Base-by-base conservation (phyloP, 306 rosid species). In the Hippophae tibetana region DNA sequence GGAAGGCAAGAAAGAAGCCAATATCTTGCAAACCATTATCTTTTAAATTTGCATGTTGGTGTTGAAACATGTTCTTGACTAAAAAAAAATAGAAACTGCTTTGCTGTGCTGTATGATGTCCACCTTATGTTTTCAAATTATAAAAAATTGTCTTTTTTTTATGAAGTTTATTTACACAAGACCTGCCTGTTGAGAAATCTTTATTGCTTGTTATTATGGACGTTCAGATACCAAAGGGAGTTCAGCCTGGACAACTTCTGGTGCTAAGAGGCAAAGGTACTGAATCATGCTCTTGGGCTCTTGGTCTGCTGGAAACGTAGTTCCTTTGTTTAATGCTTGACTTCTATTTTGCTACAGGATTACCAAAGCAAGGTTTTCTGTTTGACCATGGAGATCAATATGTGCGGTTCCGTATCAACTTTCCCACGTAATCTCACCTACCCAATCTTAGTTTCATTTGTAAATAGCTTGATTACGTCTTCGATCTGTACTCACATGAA, bases 191-290 rank as follows among this genome's bases (percentile, higher is more conserved):
- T 75, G 46, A 41, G 11, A 56, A 57, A 64, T 51, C 69, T 52
- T 53, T 47, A 67, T 63, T 80, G 62, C 70, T 58, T 73, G 69
- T 50, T 25, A 68, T 63, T 54, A 44, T 76, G 80, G 57, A 71
- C 62, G 60, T 60, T 31, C 81, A 92, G 99, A 82, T 92, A 79
- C 96, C 99, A 13, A 85, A 82, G 74, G 90, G 95, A 52, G 93
- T 82, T 80, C 99, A 92, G 67, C 93, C 84, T 44, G 99, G 99
- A 65, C 95, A 88, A 67, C 90, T 78, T 73, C 68, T 82, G 66
- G 74, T 67, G 48, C 74, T 92, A 69, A 83, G 96, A 77, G 99
- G 99, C 79, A 85, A 92, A 85, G 92, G 98, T 64, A 10, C 9
- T 78, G 69, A 50, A 52, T 40, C 23, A 57, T 65, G 61, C 52